Evolutionary conservation across 306 rosid species (phyloP).

Genomic region (Dalbergia oliveri): DNA sequence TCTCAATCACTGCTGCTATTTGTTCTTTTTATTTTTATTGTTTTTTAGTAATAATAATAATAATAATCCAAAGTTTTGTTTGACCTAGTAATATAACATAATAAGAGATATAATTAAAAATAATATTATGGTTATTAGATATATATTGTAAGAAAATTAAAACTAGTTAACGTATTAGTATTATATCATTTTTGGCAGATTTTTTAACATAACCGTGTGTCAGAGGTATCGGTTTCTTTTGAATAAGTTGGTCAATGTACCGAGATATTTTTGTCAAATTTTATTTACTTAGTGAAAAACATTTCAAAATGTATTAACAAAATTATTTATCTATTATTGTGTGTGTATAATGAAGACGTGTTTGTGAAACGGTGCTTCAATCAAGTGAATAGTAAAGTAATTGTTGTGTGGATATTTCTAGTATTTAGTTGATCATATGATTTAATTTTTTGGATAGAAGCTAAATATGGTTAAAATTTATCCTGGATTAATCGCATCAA

Average conservation of each 20-base stretch:
- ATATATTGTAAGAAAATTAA: neutral
- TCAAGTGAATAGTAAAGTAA: neutral
- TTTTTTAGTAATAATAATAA: neutral
- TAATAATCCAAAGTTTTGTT: neutral
- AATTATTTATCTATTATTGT: neutral
- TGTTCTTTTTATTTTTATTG: neutral
- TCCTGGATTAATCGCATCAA: conserved; percentile 40
- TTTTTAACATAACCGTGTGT: neutral
- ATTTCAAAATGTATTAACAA: neutral
- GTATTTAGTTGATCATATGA: conserved; percentile 17
- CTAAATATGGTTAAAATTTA: conserved; percentile 49
- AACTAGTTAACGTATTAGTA: neutral
- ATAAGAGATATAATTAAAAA: neutral
- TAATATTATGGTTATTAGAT: neutral
- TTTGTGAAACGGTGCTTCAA: neutral
- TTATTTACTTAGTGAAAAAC: neutral
- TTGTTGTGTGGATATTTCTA: neutral
- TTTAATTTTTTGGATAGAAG: neutral
- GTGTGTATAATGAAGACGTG: neutral
- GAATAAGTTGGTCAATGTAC: neutral
- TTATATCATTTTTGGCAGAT: neutral
- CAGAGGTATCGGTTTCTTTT: neutral
- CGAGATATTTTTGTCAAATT: neutral
- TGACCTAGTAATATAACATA: conserved; percentile 3
- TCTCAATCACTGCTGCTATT: neutral